Percentiles rank a stretch among this genome's conserved stretches.
Evolutionary conservation across 116 monocot species (phyloP).

Genomic region (Trichopus zeylanicus): DNA sequence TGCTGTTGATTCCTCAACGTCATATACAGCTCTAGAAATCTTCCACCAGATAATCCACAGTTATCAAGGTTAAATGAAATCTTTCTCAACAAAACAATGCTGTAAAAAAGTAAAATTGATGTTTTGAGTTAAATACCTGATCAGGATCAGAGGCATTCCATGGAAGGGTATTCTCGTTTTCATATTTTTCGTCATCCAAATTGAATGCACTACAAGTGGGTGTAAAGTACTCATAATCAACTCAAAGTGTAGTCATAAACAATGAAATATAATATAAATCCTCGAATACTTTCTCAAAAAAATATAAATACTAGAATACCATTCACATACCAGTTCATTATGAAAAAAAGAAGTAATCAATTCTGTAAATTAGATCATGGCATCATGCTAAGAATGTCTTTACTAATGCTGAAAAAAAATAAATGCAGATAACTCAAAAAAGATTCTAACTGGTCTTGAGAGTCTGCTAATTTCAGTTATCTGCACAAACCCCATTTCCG

Average conservation of each 20-base stretch:
- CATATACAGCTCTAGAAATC: constrained; percentile 79
- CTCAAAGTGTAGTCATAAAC: not conserved
- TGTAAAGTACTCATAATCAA: not conserved
- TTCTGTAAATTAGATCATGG: no score
- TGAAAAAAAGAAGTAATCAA: no score
- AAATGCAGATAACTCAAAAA: no score
- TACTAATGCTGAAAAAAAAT: no score
- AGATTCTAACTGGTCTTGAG: no score
- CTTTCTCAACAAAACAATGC: not conserved
- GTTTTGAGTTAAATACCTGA: constrained; percentile 38
- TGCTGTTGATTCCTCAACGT: constrained; percentile 87
- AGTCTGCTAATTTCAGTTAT: no score
- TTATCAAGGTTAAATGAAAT: not conserved
- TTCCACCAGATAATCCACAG: constrained; percentile 16
- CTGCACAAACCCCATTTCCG: no score
- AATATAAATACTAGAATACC: no score
- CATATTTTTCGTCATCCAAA: constrained; percentile 79
- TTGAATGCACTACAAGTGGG: constrained; percentile 64
- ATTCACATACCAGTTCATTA: no score
- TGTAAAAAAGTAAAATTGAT: not conserved
- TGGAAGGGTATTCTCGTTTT: constrained; percentile 65
- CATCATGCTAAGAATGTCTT: no score
- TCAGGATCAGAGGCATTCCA: constrained; percentile 59
- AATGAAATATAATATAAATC: not conserved
- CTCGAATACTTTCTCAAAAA: no score